These are phyloP conservation scores for Nigrograna mackinnonii DNA, from an alignment of 2,329 filamentous ascomycete genomes.

Conservation along the genomic window DNA sequence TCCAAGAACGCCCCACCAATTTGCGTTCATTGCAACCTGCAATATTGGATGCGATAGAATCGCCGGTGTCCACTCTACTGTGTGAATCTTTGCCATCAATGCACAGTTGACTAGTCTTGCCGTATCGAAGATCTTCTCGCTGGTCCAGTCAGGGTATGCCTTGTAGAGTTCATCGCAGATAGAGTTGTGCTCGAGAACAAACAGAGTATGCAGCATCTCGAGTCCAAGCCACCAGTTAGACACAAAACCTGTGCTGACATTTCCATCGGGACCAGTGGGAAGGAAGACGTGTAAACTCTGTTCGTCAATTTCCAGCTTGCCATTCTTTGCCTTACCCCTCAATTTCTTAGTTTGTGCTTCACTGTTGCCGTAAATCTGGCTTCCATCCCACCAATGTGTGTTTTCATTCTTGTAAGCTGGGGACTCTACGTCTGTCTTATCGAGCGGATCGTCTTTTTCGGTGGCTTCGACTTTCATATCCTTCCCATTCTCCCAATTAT, in stretches of 20 bases:
- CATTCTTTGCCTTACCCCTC: conserved; percentile 39
- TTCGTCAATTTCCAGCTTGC: conserved; percentile 43
- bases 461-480: conserved; percentile 45
- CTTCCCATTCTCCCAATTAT: conserved; percentile 32
- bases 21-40: conserved; percentile 48
- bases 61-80: conserved; percentile 54
- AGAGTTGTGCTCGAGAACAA: conserved; percentile 52
- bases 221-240: conserved; percentile 54
- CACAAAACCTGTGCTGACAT: conserved; percentile 47
- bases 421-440: conserved; percentile 39
- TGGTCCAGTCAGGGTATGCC: conserved; percentile 41
- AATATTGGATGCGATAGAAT: conserved; percentile 50
- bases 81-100: conserved; percentile 56
- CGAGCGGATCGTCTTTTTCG: conserved; percentile 36
- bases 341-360: conserved; percentile 42
- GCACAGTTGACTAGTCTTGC: conserved; percentile 51
- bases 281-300: conserved; percentile 41
- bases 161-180: conserved; percentile 45
- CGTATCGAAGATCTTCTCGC: conserved; percentile 49
- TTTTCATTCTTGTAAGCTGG: conserved; percentile 49
- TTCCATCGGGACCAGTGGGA: conserved; percentile 43
- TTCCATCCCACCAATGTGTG: conserved; percentile 53
- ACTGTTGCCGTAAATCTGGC: conserved; percentile 51
- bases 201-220: conserved; percentile 52
- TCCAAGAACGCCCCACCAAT: conserved; percentile 52